These are phyloP conservation scores for Fusarium nisikadoi DNA, from an alignment of 2,329 filamentous ascomycete species.

Conservation along the genomic window DNA sequence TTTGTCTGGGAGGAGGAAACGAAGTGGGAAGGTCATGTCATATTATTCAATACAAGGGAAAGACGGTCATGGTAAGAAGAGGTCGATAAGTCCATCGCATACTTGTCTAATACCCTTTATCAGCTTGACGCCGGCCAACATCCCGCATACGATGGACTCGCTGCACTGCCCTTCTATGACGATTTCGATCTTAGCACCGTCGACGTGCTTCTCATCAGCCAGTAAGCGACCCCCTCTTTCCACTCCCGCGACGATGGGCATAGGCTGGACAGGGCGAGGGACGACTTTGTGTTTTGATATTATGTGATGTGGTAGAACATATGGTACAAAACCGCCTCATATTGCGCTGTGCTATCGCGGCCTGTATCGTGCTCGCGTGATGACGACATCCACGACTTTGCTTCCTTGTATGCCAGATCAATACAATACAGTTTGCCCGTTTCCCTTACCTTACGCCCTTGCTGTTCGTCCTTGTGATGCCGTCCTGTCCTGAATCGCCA, in stretches of 20 bases:
- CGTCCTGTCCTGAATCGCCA: slow-evolving; percentile 39
- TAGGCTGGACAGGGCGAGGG: slow-evolving; percentile 46
- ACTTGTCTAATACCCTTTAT: slow-evolving; percentile 34
- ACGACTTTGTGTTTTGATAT: slow-evolving; percentile 41
- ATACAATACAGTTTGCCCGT: slow-evolving; percentile 51
- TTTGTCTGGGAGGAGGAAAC: slow-evolving; percentile 93
- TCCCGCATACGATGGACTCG: slow-evolving; percentile 93
- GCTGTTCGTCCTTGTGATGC: slow-evolving; percentile 44
- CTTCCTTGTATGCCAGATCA: slow-evolving; percentile 51
- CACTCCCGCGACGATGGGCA: slow-evolving; percentile 35
- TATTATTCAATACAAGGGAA: slow-evolving; percentile 98
- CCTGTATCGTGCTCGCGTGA: slow-evolving; percentile 40
- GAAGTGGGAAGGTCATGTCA: slow-evolving; percentile 98
- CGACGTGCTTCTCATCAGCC: slow-evolving; percentile 96
- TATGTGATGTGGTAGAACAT: slow-evolving; percentile 42
- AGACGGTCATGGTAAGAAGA: slow-evolving; percentile 90
- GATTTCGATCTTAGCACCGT: slow-evolving; percentile 98
- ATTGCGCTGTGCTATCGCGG: neutral
- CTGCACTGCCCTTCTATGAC: slow-evolving; percentile 95
- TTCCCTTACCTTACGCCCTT: slow-evolving; percentile 38
- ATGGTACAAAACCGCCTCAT: neutral
- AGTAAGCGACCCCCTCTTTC: slow-evolving; percentile 73
- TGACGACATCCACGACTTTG: slow-evolving; percentile 42
- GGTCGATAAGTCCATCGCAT: slow-evolving; percentile 1
- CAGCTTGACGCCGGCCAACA: slow-evolving; percentile 98